Evolutionary conservation across 2,329 filamentous ascomycete genomes (phyloP).

Genomic region (Claviceps arundinis): DNA sequence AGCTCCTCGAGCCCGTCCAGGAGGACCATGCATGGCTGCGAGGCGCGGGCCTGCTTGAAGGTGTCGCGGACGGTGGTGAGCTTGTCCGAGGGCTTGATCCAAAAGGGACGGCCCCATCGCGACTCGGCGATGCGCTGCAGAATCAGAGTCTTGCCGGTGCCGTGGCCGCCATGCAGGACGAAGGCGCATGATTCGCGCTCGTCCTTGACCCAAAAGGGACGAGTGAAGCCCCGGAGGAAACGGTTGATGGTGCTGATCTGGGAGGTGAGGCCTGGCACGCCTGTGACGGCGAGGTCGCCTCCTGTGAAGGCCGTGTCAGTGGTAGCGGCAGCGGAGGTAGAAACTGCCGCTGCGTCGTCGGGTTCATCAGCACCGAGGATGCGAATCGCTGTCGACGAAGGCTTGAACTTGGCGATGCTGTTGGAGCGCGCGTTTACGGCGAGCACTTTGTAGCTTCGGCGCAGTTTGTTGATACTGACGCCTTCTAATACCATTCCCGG

Average conservation of each 20-base stretch:
- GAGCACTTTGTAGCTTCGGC: slow-evolving; percentile 36
- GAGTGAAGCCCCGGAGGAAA: slow-evolving; percentile 45
- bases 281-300: slow-evolving; percentile 31
- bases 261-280: slow-evolving; percentile 53
- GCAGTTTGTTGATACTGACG: slow-evolving; percentile 21
- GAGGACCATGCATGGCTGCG: slow-evolving; percentile 63
- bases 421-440: slow-evolving; percentile 40
- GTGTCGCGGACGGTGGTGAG: slow-evolving; percentile 46
- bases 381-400: slow-evolving; percentile 23
- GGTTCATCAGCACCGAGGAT: slow-evolving; percentile 21
- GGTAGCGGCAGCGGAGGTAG: background rate
- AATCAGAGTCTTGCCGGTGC: slow-evolving; percentile 73
- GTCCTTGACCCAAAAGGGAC: slow-evolving; percentile 16
- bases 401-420: slow-evolving; percentile 30
- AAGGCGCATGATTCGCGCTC: slow-evolving; percentile 40
- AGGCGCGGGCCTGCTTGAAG: slow-evolving; percentile 55
- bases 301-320: slow-evolving; percentile 4
- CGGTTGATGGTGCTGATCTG: slow-evolving; percentile 55
- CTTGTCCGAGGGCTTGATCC: slow-evolving; percentile 43
- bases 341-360: slow-evolving; percentile 7
- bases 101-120: slow-evolving; percentile 58
- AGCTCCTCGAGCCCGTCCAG: slow-evolving; percentile 68
- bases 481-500: slow-evolving; percentile 60
- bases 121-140: slow-evolving; percentile 53
- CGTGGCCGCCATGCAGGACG: slow-evolving; percentile 66